Percentiles rank a stretch among this genome's conserved stretches.
Conservation (phyloP, 805 yeast species). For the Cyberlindnera samutprakarnensis region DNA sequence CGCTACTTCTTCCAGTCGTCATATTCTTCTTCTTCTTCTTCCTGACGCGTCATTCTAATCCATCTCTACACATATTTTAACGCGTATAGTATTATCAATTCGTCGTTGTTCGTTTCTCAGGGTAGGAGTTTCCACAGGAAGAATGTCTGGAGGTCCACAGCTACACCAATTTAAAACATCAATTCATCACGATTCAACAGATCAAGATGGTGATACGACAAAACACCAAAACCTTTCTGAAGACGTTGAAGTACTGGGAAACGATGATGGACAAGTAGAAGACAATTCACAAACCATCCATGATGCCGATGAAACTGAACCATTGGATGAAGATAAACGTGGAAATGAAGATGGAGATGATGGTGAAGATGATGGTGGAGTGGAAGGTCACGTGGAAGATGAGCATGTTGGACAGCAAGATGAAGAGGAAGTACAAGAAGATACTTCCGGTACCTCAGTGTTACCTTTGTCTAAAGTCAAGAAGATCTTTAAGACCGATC, state of each 20-base stretch:
- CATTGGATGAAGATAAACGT: neutral
- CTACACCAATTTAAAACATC: constrained; percentile 15
- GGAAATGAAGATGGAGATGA: constrained; percentile 2
- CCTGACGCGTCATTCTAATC: too few relatives aligned
- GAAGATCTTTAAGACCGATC: constrained; percentile 67
- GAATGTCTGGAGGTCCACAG: constrained; percentile 12
- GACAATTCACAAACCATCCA: neutral
- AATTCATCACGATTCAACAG: constrained; percentile 7
- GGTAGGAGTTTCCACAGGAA: too few relatives aligned
- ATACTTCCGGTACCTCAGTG: constrained; percentile 25
- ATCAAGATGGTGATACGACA: neutral
- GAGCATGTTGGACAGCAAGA: too few relatives aligned
- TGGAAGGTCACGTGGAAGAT: constrained; percentile 3
- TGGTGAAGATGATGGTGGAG: constrained; percentile 3
- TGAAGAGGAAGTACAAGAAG: constrained; percentile 21
- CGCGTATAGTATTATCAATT: too few relatives aligned
- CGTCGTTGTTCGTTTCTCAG: too few relatives aligned
- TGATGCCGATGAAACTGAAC: too few relatives aligned
- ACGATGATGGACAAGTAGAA: neutral
- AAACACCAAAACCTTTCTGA: neutral
- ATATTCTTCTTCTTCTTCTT: too few relatives aligned
- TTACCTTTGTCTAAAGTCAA: constrained; percentile 66
- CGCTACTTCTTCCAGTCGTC: too few relatives aligned
- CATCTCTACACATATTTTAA: too few relatives aligned
- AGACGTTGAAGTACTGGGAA: neutral